These are phyloP conservation scores for Amorphotheca resinae DNA, from an alignment of 495 filamentous ascomycete species.

Conservation along the genomic window DNA sequence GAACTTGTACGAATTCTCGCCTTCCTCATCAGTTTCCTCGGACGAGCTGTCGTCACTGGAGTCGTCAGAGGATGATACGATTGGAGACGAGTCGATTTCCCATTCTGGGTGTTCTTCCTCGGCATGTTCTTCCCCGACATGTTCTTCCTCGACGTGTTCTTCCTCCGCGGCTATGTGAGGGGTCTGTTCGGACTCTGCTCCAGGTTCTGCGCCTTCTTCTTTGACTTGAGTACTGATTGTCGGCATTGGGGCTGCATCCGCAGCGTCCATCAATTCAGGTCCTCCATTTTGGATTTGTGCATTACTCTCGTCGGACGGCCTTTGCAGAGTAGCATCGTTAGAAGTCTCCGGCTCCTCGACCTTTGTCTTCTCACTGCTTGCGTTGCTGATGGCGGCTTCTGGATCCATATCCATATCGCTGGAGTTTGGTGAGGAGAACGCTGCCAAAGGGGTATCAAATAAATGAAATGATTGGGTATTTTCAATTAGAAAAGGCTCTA, in stretches of 20 bases:
- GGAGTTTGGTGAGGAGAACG: too few relatives aligned
- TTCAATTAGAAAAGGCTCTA: not conserved
- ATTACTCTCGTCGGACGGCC: not conserved
- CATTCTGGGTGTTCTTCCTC: constrained; percentile 27
- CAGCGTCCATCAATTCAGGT: not conserved
- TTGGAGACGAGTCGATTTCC: constrained; percentile 45
- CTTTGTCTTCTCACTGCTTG: not conserved
- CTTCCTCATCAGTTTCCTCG: constrained; percentile 43
- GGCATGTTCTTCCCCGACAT: not conserved
- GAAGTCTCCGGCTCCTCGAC: not conserved
- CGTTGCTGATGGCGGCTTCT: not conserved
- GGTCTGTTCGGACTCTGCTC: not conserved
- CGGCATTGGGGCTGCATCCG: not conserved
- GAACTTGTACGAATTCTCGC: constrained; percentile 57
- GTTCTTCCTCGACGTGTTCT: not conserved
- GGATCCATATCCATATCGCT: not conserved
- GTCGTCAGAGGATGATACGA: constrained; percentile 36
- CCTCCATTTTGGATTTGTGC: not conserved
- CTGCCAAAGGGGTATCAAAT: too few relatives aligned
- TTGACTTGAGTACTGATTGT: not conserved
- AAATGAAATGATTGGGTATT: not conserved
- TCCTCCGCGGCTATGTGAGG: not conserved
- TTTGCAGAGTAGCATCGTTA: not conserved
- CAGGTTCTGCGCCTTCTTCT: not conserved
- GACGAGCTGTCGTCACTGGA: constrained; percentile 35